phyloP scores from a whole-genome alignment of 2,329 filamentous ascomycete genomes.

The Microdochium nivale region DNA sequence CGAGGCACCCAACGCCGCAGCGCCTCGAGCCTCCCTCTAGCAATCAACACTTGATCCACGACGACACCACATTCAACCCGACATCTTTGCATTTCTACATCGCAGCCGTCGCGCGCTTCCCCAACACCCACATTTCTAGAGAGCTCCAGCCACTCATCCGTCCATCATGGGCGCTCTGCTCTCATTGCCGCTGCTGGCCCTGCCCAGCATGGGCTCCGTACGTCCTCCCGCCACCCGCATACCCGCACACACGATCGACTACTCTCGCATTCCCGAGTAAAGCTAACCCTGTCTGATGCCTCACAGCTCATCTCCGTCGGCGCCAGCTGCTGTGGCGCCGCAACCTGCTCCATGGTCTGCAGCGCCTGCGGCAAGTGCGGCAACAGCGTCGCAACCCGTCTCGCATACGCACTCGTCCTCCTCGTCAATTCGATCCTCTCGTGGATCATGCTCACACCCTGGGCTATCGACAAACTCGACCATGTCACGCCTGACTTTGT shows the following conservation, averaged over 20 bases:
- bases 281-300: conserved; percentile 3
- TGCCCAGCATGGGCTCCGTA: conserved; percentile 83
- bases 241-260: neutral
- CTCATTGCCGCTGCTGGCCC: conserved; percentile 78
- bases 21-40: too few relatives aligned
- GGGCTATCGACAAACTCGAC: conserved; percentile 94
- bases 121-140: too few relatives aligned
- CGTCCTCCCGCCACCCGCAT: conserved; percentile 22
- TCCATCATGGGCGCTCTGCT: conserved; percentile 77
- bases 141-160: neutral
- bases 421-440: conserved; percentile 94
- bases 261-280: too few relatives aligned
- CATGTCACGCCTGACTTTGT: conserved; percentile 91
- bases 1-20: too few relatives aligned
- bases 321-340: conserved; percentile 91
- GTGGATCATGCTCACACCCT: conserved; percentile 98
- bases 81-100: too few relatives aligned
- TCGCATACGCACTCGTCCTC: conserved; percentile 90
- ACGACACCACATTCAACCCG: too few relatives aligned
- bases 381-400: conserved; percentile 94
- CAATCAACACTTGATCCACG: too few relatives aligned
- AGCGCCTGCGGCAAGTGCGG: conserved; percentile 94
- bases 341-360: conserved; percentile 92
- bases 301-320: conserved; percentile 64
- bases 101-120: too few relatives aligned